Base-by-base conservation (phyloP, 1,284 basidiomycete genomes). In the Tetrapyrgos nigripes region DNA sequence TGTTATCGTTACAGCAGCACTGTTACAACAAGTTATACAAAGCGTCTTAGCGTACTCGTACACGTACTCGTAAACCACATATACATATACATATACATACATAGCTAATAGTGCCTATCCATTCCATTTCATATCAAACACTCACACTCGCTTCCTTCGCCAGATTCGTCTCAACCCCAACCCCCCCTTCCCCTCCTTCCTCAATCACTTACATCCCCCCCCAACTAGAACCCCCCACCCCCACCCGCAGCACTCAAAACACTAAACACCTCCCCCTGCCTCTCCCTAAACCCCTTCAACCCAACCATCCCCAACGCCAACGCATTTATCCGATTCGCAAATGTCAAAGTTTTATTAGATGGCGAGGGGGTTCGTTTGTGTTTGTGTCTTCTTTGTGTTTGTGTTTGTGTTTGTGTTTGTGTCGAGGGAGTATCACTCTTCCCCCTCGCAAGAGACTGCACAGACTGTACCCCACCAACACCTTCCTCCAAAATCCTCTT, bases 251-350 rank as follows among this genome's bases (percentile, higher is more conserved):
- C 81, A 33, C 78, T 76, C 37, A 91, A 73, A 8, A 93, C 85
- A 68, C 83, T 83, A 70, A 93, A 93, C 11, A 92, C 88, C 57
- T 84, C 79, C 2, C 79, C 79, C 72, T 92, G 89, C 52, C 90
- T 70, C 66, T 92, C 88, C 63, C 78, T 83, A 68, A 94, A 94
- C 48, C 87, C 83, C 60, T 78, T 80, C 60, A 94, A 71, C 67
- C 76, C 78, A 50, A 86, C 90, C 82, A 93, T 84, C 1, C 79
- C 80, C 57, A 93, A 66, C 62, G 88, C 87, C 4, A 93, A 79
- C 21, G 79, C 81, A 70, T 92, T 93, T 45, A 93, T 83, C 60
- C 87, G 73, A 68, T 93, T 93, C 37, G 87, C 82, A 68, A 94
- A 88, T 51, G 83, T 76, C 48, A 91, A 83, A 10, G 85, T 83